These are phyloP conservation scores for Hibiscus mutabilis DNA, from an alignment of 345 rosid genomes.

Conservation along the genomic window DNA sequence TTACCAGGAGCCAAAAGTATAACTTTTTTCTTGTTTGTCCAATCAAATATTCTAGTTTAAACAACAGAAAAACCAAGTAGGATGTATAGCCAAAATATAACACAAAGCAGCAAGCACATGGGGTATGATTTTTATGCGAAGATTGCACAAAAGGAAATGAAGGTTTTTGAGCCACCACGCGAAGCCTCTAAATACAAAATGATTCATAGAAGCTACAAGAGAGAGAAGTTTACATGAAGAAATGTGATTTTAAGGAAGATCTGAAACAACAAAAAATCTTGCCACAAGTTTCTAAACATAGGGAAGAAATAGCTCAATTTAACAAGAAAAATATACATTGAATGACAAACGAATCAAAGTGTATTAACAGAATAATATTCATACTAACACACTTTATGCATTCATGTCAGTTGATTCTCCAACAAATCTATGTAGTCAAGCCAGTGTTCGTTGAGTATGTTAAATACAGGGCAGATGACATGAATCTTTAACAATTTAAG, in stretches of 20 bases:
- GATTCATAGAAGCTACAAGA: background rate
- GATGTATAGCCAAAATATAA: background rate
- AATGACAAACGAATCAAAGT: too few species aligned
- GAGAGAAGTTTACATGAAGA: background rate
- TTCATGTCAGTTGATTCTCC: background rate
- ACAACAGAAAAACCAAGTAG: background rate
- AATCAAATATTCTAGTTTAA: background rate
- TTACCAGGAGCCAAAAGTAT: background rate
- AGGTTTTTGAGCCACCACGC: background rate
- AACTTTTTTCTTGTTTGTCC: background rate
- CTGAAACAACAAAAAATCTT: background rate
- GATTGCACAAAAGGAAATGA: background rate
- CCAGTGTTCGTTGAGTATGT: background rate
- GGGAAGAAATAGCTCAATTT: too few species aligned
- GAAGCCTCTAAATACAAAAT: background rate
- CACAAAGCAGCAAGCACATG: background rate
- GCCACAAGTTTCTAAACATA: background rate
- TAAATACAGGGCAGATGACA: background rate
- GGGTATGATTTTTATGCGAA: background rate
- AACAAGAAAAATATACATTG: too few species aligned
- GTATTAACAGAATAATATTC: background rate
- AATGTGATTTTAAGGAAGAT: background rate
- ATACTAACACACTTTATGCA: background rate
- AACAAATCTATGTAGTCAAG: background rate
- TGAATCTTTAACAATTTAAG: background rate